These are phyloP conservation scores for Cornus suecica DNA, from an alignment of 148 eudicot species.

Conservation along the genomic window DNA sequence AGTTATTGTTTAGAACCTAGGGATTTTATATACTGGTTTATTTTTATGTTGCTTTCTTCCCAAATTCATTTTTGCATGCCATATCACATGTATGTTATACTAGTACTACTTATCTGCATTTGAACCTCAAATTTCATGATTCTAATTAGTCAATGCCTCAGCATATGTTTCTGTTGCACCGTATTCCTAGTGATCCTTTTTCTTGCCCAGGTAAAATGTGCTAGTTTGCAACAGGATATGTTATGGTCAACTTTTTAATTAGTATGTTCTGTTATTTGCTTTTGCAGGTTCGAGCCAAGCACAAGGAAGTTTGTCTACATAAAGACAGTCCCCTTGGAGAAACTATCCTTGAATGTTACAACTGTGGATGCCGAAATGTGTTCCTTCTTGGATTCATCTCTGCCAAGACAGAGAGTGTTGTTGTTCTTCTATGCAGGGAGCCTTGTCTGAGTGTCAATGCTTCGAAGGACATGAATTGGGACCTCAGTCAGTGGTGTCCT, in stretches of 20 bases:
- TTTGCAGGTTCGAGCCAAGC: conserved; percentile 91
- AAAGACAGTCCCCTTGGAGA: conserved; percentile 98
- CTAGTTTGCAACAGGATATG: background rate
- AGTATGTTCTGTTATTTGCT: background rate
- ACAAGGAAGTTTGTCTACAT: conserved; percentile 98
- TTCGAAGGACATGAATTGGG: conserved; percentile 99
- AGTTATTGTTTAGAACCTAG: background rate
- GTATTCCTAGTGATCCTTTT: background rate
- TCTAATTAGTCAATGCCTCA: background rate
- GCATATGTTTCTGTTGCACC: background rate
- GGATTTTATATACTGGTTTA: background rate
- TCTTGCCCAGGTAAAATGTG: background rate
- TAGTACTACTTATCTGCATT: background rate
- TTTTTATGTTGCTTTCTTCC: background rate
- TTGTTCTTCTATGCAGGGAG: conserved; percentile 94
- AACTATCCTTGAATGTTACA: conserved; percentile 96
- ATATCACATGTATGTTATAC: background rate
- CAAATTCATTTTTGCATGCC: background rate
- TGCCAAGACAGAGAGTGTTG: conserved; percentile 97
- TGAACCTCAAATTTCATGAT: background rate
- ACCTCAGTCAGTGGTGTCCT: conserved; percentile 99
- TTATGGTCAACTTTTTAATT: background rate
- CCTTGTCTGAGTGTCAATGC: conserved; percentile 93
- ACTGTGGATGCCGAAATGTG: conserved; percentile 98
- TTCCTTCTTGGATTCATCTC: conserved; percentile 97